phyloP scores from a whole-genome alignment of 2,329 filamentous ascomycete genomes.

The Escovopsis sp. region DNA sequence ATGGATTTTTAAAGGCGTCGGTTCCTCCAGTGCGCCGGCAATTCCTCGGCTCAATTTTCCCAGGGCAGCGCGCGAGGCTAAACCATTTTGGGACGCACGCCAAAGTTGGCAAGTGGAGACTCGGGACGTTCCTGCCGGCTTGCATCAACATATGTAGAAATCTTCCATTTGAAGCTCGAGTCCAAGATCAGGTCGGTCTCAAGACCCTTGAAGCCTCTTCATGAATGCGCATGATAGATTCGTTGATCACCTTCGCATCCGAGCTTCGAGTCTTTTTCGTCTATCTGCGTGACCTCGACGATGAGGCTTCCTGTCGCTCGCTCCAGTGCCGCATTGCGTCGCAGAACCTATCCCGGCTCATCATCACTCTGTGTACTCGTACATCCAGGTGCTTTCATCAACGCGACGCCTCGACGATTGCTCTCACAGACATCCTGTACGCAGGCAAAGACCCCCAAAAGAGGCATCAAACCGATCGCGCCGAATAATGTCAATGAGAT shows the following conservation, averaged over 20 bases:
- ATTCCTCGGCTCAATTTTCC: constrained; percentile 11
- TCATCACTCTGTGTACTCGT: neutral
- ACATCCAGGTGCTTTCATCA: neutral
- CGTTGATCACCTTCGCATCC: neutral
- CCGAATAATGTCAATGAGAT: constrained; percentile 2
- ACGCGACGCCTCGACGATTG: constrained; percentile 6
- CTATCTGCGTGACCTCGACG: neutral
- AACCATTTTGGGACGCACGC: no score
- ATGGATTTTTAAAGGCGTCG: constrained; percentile 21
- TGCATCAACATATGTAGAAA: no score
- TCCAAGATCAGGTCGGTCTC: no score
- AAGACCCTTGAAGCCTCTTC: no score
- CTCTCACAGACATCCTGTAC: constrained; percentile 3
- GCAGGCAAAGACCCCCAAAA: neutral
- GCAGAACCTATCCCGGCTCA: neutral
- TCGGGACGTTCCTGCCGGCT: no score
- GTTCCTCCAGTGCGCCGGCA: constrained; percentile 8
- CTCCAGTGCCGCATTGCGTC: constrained; percentile 10
- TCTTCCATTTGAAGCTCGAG: no score
- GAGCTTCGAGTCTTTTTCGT: constrained; percentile 1
- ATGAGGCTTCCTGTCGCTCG: constrained; percentile 14
- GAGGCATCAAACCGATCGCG: neutral
- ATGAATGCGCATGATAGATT: no score
- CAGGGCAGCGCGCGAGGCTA: no score
- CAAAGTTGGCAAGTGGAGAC: no score